Base-by-base conservation (phyloP, 176 grass and related monocot genomes). In the Tillandsia leiboldiana region DNA sequence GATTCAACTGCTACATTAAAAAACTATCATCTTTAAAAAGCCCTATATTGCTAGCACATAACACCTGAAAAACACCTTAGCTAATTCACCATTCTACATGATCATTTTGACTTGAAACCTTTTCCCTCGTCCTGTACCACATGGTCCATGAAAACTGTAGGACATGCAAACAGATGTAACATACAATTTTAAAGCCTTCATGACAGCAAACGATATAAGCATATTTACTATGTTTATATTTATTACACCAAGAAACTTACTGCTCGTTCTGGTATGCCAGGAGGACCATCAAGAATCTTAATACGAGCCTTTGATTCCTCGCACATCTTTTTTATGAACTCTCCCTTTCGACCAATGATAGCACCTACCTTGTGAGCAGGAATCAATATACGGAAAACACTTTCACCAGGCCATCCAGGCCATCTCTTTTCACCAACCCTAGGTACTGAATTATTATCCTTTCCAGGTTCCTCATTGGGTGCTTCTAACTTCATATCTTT, bases 271-370 rank as follows among this genome's bases (percentile, higher is more conserved):
- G 87, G 82, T 49, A 82, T 84, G 33, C 87, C 82, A 68, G 85
- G 90, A 66, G 94, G 90, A 48, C 80, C 90, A 29, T 99, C 90
- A 17, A 99, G 89, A 54, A 99, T 86, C 84, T 92, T 99, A 47
- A 99, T 99, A 52, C 94, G 90, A 72, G 94, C 82, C 74, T 70
- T 90, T 6, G 94, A 93, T 77, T 99, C 94, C 80, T 99, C 94
- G 8, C 87, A 90, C 82, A 99, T 93, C 74, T 64, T 99, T 65
- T 93, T 99, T 49, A 99, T 99, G 56, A 81, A 88, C 72, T 99
- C 95, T 50, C 95, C 95, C 76, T 99, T 99, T 54, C 90, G 95
- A 1, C 95, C 95, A 75, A 99, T 99, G 29, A 99, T 66, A 22
- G 86, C 84, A 48, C 95, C 95, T 3, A 90, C 95, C 81, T 99